Conservation (phyloP, 192 early-diverging fungal species). For the Linderina pennispora region DNA sequence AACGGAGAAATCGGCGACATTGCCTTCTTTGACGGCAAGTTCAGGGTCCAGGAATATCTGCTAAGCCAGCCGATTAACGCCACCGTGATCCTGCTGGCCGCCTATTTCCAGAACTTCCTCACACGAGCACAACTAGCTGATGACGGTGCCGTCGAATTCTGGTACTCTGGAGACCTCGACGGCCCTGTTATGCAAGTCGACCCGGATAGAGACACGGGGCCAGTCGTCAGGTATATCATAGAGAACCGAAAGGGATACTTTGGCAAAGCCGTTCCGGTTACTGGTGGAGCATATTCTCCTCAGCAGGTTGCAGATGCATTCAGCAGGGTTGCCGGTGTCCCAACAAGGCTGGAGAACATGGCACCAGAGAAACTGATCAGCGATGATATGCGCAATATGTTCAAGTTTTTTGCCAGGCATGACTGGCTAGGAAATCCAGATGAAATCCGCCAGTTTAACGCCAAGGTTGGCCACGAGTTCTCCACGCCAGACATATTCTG, state of each 20-base stretch:
- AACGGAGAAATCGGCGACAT: constrained; percentile 9
- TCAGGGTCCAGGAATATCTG: constrained; percentile 13
- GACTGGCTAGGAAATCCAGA: background rate
- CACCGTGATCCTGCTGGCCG: constrained; percentile 6
- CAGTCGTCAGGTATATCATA: constrained; percentile 13
- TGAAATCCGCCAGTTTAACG: background rate
- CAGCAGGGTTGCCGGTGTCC: constrained; percentile 8
- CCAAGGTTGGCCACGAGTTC: constrained; percentile 3
- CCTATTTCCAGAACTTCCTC: constrained; percentile 17
- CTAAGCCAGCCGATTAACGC: background rate
- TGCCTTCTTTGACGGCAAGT: constrained; percentile 16
- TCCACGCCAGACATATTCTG: constrained; percentile 13
- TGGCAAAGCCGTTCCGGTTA: constrained; percentile 5
- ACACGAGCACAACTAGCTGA: constrained; percentile 11
- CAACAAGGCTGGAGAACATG: constrained; percentile 1
- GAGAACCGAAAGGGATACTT: constrained; percentile 5
- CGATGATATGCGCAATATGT: constrained; percentile 6
- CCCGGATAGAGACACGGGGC: constrained; percentile 7
- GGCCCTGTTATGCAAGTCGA: constrained; percentile 10
- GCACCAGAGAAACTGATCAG: constrained; percentile 2
- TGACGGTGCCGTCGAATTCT: constrained; percentile 1
- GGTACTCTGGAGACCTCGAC: constrained; percentile 4
- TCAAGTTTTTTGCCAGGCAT: constrained; percentile 9
- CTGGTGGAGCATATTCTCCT: constrained; percentile 13
- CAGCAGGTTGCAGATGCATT: constrained; percentile 13